Evolutionary conservation across 306 rosid species (phyloP).

Genomic region (Cucurbita ficifolia): DNA sequence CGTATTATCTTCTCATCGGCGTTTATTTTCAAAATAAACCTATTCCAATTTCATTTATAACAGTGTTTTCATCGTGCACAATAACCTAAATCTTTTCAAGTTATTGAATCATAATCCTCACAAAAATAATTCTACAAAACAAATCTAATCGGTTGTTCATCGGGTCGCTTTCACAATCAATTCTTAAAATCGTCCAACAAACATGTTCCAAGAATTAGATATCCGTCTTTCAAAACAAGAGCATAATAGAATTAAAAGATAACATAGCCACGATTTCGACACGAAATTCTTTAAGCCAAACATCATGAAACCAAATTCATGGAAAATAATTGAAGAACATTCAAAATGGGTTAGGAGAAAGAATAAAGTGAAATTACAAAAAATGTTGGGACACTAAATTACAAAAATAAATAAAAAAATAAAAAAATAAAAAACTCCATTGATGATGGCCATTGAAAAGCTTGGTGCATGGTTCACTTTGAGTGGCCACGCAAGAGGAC

Average conservation of each 20-base stretch:
- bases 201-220: no score
- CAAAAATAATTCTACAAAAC: no score
- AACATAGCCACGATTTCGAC: background rate
- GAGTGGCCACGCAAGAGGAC: background rate
- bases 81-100: no score
- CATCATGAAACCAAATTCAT: background rate
- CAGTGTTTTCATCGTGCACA: no score
- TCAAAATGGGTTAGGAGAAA: background rate
- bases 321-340: background rate
- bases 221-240: no score
- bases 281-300: background rate
- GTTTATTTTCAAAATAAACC: no score
- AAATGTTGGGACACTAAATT: background rate
- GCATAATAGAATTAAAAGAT: background rate
- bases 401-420: background rate
- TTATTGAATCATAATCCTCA: no score
- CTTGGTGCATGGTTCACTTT: slow-evolving; percentile 3
- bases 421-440: background rate
- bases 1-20: no score
- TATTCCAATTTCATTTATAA: no score
- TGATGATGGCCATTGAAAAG: background rate
- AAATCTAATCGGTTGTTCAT: no score
- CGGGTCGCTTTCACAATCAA: no score
- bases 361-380: background rate
- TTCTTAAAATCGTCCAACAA: no score